Percentiles rank a stretch among this genome's conserved stretches.
phyloP scores from a whole-genome alignment of 768 basidiomycete species.

The Mycena chlorophos region DNA sequence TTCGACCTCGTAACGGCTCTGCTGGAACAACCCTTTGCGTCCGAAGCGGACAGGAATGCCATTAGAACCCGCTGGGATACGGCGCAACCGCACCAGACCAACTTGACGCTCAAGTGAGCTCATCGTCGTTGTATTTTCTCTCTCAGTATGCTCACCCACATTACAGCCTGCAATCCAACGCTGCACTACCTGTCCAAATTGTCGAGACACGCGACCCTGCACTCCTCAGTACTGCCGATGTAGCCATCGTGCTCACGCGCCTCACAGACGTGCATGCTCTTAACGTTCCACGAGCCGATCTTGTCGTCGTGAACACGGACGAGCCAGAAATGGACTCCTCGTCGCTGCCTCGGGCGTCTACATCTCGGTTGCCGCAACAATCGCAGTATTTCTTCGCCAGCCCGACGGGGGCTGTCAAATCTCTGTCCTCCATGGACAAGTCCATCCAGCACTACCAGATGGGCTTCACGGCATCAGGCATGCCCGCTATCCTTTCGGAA shows the following conservation, averaged over 20 bases:
- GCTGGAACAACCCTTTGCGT: conserved; percentile 67
- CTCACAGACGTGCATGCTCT: conserved; percentile 12
- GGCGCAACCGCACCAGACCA: conserved; percentile 22
- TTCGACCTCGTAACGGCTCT: conserved; percentile 67
- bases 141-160: conserved; percentile 29
- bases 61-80: conserved; percentile 53
- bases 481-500: conserved; percentile 48
- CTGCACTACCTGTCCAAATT: conserved; percentile 48
- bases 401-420: conserved; percentile 57
- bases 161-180: too few species aligned
- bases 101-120: conserved; percentile 42
- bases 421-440: conserved; percentile 48
- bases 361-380: conserved; percentile 23
- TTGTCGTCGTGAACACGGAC: conserved; percentile 25
- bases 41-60: conserved; percentile 45
- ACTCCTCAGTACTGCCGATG: conserved; percentile 48
- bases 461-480: conserved; percentile 57
- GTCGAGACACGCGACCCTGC: conserved; percentile 35
- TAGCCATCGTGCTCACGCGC: conserved; percentile 55
- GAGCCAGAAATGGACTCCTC: conserved; percentile 7
- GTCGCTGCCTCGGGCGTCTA: conserved; percentile 15
- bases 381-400: conserved; percentile 50
- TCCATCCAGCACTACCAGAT: conserved; percentile 67
- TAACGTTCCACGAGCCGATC: conserved; percentile 14
- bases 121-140: conserved; percentile 33